These are phyloP conservation scores for Cerrena zonata DNA, from an alignment of 1,284 basidiomycete species.

Conservation along the genomic window DNA sequence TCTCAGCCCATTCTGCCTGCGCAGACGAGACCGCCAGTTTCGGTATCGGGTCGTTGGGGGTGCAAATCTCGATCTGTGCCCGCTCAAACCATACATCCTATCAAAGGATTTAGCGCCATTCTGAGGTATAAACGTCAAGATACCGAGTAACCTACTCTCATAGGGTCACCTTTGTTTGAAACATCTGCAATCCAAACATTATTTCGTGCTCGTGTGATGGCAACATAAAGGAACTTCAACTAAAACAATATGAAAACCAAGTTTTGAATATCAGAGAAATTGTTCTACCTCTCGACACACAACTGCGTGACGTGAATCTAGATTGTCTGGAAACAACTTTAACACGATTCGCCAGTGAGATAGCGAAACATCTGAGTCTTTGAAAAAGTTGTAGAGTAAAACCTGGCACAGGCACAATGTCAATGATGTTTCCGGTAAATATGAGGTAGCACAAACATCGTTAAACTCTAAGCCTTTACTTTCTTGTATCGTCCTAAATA, in stretches of 20 bases:
- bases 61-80: conserved; percentile 37
- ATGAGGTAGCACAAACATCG: conserved; percentile 44
- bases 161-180: conserved; percentile 49
- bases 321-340: conserved; percentile 46
- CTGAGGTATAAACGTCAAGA: not conserved
- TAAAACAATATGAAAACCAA: conserved; percentile 19
- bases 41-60: conserved; percentile 39
- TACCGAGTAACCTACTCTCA: conserved; percentile 47
- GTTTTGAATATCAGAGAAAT: not conserved
- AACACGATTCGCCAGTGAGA: conserved; percentile 59
- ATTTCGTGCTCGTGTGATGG: conserved; percentile 60
- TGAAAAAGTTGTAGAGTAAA: conserved; percentile 66
- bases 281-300: conserved; percentile 33
- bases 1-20: conserved; percentile 48
- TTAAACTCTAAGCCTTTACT: conserved; percentile 73
- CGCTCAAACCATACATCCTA: conserved; percentile 42
- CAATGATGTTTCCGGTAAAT: not conserved
- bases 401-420: conserved; percentile 39
- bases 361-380: conserved; percentile 47
- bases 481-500: conserved; percentile 59
- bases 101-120: not conserved
- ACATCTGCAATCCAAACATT: conserved; percentile 63
- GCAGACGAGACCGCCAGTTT: conserved; percentile 43
- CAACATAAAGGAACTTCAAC: conserved; percentile 66
- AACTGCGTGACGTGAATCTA: conserved; percentile 45